Conservation (phyloP, 108 stramenopile genomes). For the Nitzschia putrida region DNA sequence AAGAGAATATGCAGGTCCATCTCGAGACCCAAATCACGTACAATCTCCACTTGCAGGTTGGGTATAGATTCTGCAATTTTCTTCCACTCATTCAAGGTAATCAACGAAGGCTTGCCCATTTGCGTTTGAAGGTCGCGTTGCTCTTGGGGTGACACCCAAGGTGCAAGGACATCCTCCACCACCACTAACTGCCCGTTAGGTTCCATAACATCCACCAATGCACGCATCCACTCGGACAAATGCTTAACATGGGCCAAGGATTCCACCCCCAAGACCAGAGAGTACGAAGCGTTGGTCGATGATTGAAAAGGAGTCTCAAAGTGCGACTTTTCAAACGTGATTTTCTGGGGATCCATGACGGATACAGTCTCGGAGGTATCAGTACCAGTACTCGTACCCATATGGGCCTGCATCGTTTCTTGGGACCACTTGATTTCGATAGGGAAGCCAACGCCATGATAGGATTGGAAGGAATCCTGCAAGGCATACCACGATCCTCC, state of each 20-base stretch:
- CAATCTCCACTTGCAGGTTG: background rate
- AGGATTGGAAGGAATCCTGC: slow-evolving; percentile 12
- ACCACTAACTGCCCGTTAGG: slow-evolving; percentile 36
- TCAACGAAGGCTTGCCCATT: slow-evolving; percentile 15
- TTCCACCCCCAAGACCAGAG: slow-evolving; percentile 41
- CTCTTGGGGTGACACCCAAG: slow-evolving; percentile 5
- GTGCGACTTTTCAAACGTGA: slow-evolving; percentile 15
- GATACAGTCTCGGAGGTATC: background rate
- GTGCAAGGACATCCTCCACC: slow-evolving; percentile 36
- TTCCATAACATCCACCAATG: slow-evolving; percentile 27
- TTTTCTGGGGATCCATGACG: background rate
- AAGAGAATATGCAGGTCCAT: slow-evolving; percentile 14
- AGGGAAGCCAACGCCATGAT: slow-evolving; percentile 43
- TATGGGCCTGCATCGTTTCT: no score
- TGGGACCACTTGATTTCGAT: background rate
- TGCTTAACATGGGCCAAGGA: slow-evolving; percentile 35
- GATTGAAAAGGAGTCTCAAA: slow-evolving; percentile 20
- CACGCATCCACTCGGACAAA: slow-evolving; percentile 21
- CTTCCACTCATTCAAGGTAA: slow-evolving; percentile 28
- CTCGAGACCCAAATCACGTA: slow-evolving; percentile 26
- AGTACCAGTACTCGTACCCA: no score
- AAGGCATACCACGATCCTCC: slow-evolving; percentile 45
- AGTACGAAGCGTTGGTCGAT: background rate
- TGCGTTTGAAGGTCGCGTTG: background rate
- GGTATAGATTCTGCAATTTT: background rate